Percentiles rank a stretch among this genome's conserved stretches.
phyloP scores from a whole-genome alignment of 441 rosid genomes.

The Mallotus japonicus region DNA sequence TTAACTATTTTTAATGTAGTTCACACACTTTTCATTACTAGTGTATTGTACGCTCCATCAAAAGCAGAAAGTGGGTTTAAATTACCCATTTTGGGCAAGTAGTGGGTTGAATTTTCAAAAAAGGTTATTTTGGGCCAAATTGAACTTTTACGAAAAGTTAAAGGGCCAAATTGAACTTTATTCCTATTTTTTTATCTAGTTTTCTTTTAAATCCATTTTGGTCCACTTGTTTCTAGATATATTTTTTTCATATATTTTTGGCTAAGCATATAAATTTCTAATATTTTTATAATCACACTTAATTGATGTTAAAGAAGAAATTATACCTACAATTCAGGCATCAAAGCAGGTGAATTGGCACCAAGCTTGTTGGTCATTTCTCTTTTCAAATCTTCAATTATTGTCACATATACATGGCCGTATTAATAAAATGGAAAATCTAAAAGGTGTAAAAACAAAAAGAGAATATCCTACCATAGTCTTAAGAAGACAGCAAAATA shows the following conservation, averaged over 20 bases:
- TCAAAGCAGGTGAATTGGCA: conserved; percentile 77
- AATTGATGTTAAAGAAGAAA: conserved; percentile 12
- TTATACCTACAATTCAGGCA: conserved; percentile 91
- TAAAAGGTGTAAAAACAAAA: background rate
- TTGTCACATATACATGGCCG: conserved; percentile 37
- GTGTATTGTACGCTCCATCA: too few relatives aligned
- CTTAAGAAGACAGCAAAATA: background rate
- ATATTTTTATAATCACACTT: background rate
- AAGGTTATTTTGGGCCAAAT: too few relatives aligned
- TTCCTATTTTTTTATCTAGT: too few relatives aligned
- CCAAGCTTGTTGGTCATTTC: conserved; percentile 96
- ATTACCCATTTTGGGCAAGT: too few relatives aligned
- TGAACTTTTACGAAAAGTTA: too few relatives aligned
- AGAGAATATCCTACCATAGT: conserved; percentile 7
- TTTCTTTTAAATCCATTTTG: background rate
- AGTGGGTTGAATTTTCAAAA: too few relatives aligned
- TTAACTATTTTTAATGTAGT: too few relatives aligned
- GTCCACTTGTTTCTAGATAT: background rate
- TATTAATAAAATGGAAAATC: conserved; percentile 12
- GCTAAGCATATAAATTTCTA: background rate
- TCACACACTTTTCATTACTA: too few relatives aligned
- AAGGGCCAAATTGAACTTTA: too few relatives aligned
- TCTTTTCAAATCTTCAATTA: conserved; percentile 89
- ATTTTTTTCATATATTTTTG: background rate
- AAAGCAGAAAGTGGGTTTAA: too few relatives aligned